phyloP scores from a whole-genome alignment of 495 filamentous ascomycete genomes.

The Haplographium delicatum region DNA sequence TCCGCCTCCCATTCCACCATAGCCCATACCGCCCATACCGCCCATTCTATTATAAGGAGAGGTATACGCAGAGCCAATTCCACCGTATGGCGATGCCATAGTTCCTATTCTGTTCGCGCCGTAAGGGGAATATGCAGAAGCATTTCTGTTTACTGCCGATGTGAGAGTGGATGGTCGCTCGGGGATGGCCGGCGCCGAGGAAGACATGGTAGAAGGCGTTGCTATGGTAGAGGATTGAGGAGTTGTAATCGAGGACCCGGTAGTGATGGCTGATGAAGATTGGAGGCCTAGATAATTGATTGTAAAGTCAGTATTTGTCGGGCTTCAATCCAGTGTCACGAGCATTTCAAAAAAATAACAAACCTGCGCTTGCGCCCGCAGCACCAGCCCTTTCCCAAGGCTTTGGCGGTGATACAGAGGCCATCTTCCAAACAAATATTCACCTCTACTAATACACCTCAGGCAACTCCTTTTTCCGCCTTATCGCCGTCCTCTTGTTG shows the following conservation, averaged over 20 bases:
- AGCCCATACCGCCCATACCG: slow-evolving; percentile 40
- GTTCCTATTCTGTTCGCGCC: slow-evolving; percentile 54
- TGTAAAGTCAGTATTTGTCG: slow-evolving; percentile 3
- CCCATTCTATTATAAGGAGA: slow-evolving; percentile 44
- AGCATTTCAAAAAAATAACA: slow-evolving; percentile 30
- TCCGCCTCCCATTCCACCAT: slow-evolving; percentile 54
- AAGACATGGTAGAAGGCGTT: slow-evolving; percentile 38
- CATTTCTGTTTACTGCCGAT: slow-evolving; percentile 74
- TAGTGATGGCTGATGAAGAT: slow-evolving; percentile 6
- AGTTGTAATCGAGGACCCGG: slow-evolving; percentile 14
- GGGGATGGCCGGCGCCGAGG: slow-evolving; percentile 57
- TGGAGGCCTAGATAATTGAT: slow-evolving; percentile 14
- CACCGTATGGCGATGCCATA: slow-evolving; percentile 54
- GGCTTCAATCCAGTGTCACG: background rate
- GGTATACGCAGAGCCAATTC: slow-evolving; percentile 42
- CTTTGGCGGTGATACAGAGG: slow-evolving; percentile 71
- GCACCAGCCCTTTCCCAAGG: slow-evolving; percentile 86
- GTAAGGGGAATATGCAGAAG: slow-evolving; percentile 78
- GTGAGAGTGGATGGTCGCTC: slow-evolving; percentile 70
- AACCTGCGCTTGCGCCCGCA: slow-evolving; percentile 46
- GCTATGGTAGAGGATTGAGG: slow-evolving; percentile 36
- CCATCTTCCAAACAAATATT: slow-evolving; percentile 9
- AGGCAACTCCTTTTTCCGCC: background rate
- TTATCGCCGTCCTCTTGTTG: background rate
- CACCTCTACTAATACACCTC: background rate